Conservation (phyloP, 768 basidiomycete genomes). For the Podaxis sp. region DNA sequence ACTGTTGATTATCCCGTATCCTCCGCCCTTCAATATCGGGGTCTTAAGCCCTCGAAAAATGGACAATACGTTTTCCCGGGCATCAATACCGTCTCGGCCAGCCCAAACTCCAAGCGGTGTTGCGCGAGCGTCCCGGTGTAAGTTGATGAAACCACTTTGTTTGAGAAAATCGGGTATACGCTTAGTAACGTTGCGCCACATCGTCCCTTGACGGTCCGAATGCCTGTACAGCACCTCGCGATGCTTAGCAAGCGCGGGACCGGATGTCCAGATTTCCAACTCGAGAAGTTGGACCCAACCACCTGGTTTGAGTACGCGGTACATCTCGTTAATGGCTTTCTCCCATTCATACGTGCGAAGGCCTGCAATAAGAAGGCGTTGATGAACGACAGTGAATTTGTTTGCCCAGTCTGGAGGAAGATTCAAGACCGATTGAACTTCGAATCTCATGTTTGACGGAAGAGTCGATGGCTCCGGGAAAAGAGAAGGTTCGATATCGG, state of each 20-base stretch:
- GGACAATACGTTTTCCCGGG: neutral
- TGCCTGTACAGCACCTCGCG: neutral
- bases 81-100: conserved; percentile 6
- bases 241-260: conserved; percentile 8
- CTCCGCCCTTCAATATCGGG: neutral
- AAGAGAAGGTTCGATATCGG: neutral
- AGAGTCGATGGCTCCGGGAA: neutral
- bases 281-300: conserved; percentile 14
- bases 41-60: neutral
- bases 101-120: conserved; percentile 10
- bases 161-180: conserved; percentile 1
- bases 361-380: conserved; percentile 14
- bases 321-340: conserved; percentile 8
- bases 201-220: neutral
- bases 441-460: conserved; percentile 10
- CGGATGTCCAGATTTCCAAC: neutral
- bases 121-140: neutral
- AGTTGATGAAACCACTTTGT: conserved; percentile 6
- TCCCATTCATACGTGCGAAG: conserved; percentile 9
- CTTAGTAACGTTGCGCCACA: neutral
- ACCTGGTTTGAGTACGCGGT: conserved; percentile 10
- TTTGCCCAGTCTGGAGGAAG: conserved; percentile 8
- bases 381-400: conserved; percentile 9
- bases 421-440: neutral
- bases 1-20: neutral